Evolutionary conservation across 2,329 filamentous ascomycete species (phyloP), one percentile per base, ranked within the genome.

Genomic region (Aspergillus caelatus): DNA sequence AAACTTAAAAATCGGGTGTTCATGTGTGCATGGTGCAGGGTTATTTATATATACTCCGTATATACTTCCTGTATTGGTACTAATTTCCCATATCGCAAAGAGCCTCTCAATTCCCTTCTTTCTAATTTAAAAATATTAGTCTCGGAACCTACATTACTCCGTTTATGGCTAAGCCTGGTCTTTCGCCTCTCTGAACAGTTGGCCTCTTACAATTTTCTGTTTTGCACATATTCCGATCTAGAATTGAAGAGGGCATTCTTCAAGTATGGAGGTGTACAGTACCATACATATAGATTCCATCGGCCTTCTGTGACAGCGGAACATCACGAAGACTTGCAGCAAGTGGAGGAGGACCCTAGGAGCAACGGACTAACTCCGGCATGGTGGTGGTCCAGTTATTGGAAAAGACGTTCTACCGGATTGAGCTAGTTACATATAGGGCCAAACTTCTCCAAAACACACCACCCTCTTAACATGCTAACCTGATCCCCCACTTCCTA

Each of bases 371-470:
- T 41, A 41, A n/a, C 39, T n/a, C 39, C 16, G 14, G 45, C 7
- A 28, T 48, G 23, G 12, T 28, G 12, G 45, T 21, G 11, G n/a
- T 19, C 19, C 46, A n/a, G 16, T n/a, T 30, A 9, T 19, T 21
- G 12, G 16, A 52, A 32, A 52, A 34, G 48, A 9, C 19, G 28
- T 52, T 52, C 48, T 34, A 32, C 48, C 48, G 9, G 21, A 52
- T 52, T 34, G 48, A 52, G 48, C 48, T 52, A 52, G 48, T 52
- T 52, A 52, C 48, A 52, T 32, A 52, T 28, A 8, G 46, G 26
- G 26, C 26, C 46, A 19, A 28, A 50, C 11, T 28, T 50, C n/a
- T 7, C 6, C 21, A 26, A 36, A 36, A 36, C 14, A 21, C 43
- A 46, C 21, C 14, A 21, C 45, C n/a, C 23, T 23, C 26, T 26